These are phyloP conservation scores for Volvox reticuliferus DNA, from an alignment of 139 green algal genomes.

Conservation along the genomic window DNA sequence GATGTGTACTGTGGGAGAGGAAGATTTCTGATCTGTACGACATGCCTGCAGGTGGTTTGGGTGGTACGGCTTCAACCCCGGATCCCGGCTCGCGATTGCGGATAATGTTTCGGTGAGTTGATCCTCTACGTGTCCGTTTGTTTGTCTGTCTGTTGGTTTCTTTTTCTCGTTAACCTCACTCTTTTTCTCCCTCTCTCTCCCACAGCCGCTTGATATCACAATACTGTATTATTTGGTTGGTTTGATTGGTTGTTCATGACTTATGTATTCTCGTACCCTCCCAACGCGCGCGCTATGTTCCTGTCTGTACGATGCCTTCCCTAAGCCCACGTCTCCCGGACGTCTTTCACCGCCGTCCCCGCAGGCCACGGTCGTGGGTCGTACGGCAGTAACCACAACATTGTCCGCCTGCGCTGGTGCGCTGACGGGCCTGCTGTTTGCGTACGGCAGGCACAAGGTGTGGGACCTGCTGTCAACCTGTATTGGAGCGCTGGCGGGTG, in stretches of 20 bases:
- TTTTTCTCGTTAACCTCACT: no score
- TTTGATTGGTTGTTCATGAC: no score
- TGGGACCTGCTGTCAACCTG: constrained; percentile 60
- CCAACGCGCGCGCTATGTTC: no score
- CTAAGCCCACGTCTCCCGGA: not conserved
- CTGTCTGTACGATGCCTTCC: no score
- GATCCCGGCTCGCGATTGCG: constrained; percentile 69
- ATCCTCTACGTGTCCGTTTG: no score
- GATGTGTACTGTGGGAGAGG: no score
- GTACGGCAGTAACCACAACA: constrained; percentile 77
- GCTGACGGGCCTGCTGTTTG: constrained; percentile 23
- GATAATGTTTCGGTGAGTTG: not conserved
- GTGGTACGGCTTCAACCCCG: constrained; percentile 66
- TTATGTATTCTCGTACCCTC: no score
- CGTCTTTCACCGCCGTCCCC: not conserved
- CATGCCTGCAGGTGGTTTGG: not conserved
- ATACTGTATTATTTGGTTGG: no score
- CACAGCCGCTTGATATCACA: no score
- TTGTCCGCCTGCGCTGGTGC: constrained; percentile 63
- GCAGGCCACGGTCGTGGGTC: constrained; percentile 18
- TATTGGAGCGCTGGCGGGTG: constrained; percentile 49
- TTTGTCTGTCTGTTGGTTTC: no score
- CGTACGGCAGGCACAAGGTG: constrained; percentile 32
- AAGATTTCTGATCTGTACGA: no score
- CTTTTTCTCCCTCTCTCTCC: no score